Percentiles rank a stretch among this genome's conserved stretches.
Evolutionary conservation across 2,329 filamentous ascomycete genomes (phyloP).

Genomic region (Diaporthe sp.): DNA sequence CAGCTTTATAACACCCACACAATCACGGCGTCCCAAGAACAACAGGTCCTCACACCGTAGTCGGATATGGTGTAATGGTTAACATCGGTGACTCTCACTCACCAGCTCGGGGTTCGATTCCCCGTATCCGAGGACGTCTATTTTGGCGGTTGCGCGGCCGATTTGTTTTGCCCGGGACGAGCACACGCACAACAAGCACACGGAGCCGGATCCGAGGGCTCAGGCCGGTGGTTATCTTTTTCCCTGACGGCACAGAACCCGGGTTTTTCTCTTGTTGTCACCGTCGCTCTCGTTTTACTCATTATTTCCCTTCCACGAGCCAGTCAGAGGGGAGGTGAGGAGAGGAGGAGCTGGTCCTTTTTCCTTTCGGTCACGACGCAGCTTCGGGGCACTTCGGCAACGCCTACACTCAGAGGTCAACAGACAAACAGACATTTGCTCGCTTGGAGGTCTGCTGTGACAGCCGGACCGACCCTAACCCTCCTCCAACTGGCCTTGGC

Average conservation of each 20-base stretch:
- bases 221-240: neutral
- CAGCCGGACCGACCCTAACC: neutral
- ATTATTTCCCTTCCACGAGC: too few species aligned
- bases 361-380: too few species aligned
- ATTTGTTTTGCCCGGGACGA: neutral
- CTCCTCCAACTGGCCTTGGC: neutral
- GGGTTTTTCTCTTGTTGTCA: too few species aligned
- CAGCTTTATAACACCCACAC: slow-evolving; percentile 4
- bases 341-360: too few species aligned
- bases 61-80: slow-evolving; percentile 36
- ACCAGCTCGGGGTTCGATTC: slow-evolving; percentile 38
- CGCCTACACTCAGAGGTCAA: too few species aligned
- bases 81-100: slow-evolving; percentile 37
- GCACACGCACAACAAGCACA: neutral
- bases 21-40: neutral
- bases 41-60: slow-evolving; percentile 30
- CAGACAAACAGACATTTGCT: too few species aligned
- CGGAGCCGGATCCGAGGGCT: neutral
- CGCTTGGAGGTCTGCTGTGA: neutral
- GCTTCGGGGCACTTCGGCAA: too few species aligned
- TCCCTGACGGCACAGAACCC: too few species aligned
- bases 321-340: too few species aligned
- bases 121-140: slow-evolving; percentile 24
- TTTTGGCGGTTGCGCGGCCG: neutral
- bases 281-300: too few species aligned